Evolutionary conservation across 1,139 yeast genomes (phyloP), one percentile per base, ranked within the genome.

Genomic region (Saccharomyces uvarum): DNA sequence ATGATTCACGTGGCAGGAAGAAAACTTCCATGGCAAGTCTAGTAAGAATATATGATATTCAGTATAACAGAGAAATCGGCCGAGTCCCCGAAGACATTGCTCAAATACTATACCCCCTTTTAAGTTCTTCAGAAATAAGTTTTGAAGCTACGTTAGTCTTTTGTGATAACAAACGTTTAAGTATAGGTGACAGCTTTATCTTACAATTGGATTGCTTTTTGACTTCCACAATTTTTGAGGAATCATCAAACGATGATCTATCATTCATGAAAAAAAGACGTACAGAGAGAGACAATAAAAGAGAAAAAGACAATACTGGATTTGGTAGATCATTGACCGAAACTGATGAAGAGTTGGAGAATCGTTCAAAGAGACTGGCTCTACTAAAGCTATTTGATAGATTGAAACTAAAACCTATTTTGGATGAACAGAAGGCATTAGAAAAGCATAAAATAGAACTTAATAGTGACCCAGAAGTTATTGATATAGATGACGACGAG

Each of bases 71-170:
- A 57, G 96, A 88, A 65, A 75, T 91, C 42, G 97, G 95, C 0
- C 77, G 96, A 58, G 68, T 89, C 1, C 84, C 90, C 0, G 91
- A 86, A 59, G 87, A 83, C 52, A 73, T 83, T 42, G 89, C 96
- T 0, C 71, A 80, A n/a, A 77, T 85, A 7, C 68, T 90, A 9
- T 78, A 85, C 2, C 88, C 95, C 0, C 74, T 90, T 46, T 59
- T 89, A 4, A 88, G 82, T 55, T 70, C 80, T 8, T 74, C 76
- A 6, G 74, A 83, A 6, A 80, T 86, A 19, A 66, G 68, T 1
- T 85, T 88, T 64, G 78, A 77, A 44, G 82, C 82, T 0, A 77
- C 81, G 0, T 77, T 88, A 38, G 77, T 87, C n/a, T 81, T 77
- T 63, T 83, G 84, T 27, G 80, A 77, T 21, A 72, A 76, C 14